Conservation (phyloP, 2,329 filamentous ascomycete species). For the Fusarium torulosum region DNA sequence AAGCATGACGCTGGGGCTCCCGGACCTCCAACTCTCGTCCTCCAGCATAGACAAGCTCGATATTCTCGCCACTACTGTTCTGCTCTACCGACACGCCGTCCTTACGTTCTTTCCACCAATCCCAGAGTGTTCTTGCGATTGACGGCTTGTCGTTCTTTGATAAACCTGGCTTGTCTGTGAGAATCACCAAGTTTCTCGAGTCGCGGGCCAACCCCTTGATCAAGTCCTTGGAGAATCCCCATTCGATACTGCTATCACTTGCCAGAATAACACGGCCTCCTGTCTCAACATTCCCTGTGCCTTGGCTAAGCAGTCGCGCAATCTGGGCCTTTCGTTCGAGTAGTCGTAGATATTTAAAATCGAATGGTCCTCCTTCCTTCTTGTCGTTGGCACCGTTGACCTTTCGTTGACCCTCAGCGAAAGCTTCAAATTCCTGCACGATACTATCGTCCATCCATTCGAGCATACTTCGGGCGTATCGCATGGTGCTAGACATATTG, state of each 20-base stretch:
- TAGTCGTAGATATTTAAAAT: constrained; percentile 86
- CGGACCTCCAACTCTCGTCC: constrained; percentile 72
- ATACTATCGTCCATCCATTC: constrained; percentile 99
- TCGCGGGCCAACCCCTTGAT: constrained; percentile 81
- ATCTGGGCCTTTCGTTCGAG: constrained; percentile 87
- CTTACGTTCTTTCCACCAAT: constrained; percentile 78
- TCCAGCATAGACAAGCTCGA: constrained; percentile 76
- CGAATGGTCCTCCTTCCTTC: constrained; percentile 80
- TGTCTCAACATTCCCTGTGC: constrained; percentile 56
- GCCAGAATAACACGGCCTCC: constrained; percentile 84
- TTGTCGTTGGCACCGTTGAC: constrained; percentile 62
- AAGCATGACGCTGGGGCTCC: constrained; percentile 71
- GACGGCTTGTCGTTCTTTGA: constrained; percentile 61
- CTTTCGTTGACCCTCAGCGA: constrained; percentile 65
- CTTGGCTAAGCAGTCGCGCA: constrained; percentile 71
- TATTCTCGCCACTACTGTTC: constrained; percentile 64
- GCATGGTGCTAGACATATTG: constrained; percentile 88
- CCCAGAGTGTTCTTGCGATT: constrained; percentile 82
- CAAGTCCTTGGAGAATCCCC: constrained; percentile 91
- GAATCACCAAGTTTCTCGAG: constrained; percentile 83
- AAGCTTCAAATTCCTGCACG: constrained; percentile 88
- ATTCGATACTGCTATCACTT: constrained; percentile 89
- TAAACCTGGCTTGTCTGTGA: constrained; percentile 79
- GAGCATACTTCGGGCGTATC: constrained; percentile 93
- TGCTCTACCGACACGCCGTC: constrained; percentile 73